A percentile compares a stretch with the other conserved stretches of the same genome.
These are phyloP conservation scores for Heterobasidion irregulare DNA, from an alignment of 1,284 basidiomycete genomes.

Conservation along the genomic window DNA sequence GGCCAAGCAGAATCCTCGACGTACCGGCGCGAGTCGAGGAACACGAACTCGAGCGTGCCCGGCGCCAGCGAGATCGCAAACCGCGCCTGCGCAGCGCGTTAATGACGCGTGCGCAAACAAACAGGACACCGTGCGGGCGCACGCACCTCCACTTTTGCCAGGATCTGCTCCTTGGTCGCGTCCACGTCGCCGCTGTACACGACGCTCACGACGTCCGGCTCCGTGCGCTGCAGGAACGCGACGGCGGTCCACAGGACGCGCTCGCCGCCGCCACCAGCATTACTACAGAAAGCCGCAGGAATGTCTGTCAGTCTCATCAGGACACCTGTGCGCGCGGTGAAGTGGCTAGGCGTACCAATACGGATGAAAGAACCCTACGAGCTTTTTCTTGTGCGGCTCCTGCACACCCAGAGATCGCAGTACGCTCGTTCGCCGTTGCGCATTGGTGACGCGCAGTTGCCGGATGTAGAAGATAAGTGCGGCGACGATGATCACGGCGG, in stretches of 20 bases:
- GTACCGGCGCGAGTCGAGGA: slow-evolving; percentile 60
- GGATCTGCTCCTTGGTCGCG: slow-evolving; percentile 75
- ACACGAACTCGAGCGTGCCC: slow-evolving; percentile 66
- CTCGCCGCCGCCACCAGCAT: slow-evolving; percentile 97
- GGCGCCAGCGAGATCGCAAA: slow-evolving; percentile 78
- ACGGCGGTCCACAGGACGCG: slow-evolving; percentile 94
- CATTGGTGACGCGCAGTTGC: neutral
- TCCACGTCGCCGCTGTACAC: slow-evolving; percentile 89
- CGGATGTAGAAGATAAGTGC: neutral
- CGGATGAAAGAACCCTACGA: slow-evolving; percentile 91
- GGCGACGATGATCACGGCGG: neutral
- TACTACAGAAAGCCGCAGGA: slow-evolving; percentile 44
- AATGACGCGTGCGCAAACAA: neutral
- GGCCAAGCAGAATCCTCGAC: slow-evolving; percentile 85
- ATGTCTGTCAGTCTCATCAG: slow-evolving; percentile 26
- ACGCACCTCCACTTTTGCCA: slow-evolving; percentile 74
- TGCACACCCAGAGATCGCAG: neutral
- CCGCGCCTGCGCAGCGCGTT: slow-evolving; percentile 45
- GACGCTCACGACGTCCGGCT: slow-evolving; percentile 66
- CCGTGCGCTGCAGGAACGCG: slow-evolving; percentile 65
- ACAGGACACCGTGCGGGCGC: neutral
- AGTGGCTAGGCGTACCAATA: slow-evolving; percentile 64
- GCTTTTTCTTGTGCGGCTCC: slow-evolving; percentile 20
- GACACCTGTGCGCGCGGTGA: slow-evolving; percentile 2
- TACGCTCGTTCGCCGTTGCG: neutral